Evolutionary conservation across 148 eudicot genomes (phyloP), one percentile per base, ranked within the genome.

Genomic region (Mesembryanthemum crystallinum): DNA sequence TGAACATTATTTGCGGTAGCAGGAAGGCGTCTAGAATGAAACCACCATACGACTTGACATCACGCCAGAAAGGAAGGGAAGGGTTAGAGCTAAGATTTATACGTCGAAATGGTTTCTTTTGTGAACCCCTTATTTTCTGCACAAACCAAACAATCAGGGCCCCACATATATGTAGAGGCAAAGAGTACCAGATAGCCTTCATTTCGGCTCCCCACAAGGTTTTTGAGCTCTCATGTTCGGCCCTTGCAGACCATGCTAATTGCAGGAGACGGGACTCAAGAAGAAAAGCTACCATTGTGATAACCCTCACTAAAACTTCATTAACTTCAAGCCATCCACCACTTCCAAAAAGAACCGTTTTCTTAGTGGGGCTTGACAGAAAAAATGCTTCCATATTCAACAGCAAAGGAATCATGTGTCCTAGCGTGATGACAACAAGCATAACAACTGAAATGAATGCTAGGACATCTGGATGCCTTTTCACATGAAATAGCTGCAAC

Each of bases 281-380:
- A 69, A 95, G 90, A 80, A 95, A 95, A 45, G 91, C 98, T 71
- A 95, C 45, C 98, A 95, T 95, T 49, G 90, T 92, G 60, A 95
- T 92, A 60, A 91, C 91, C 79, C 98, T 85, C 25, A 92, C 92
- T 58, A 95, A 54, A 25, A 92, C 93, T 82, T 95, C 97, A 39
- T 95, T 90, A 51, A 92, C 84, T 87, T 92, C 97, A 18, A 95
- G 85, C 98, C 98, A 95, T 35, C 88, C 94, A 47, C 87, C 97
- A 64, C 82, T 79, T 54, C 88, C 92, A 7, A 87, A 77, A 73
- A 84, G 84, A 54, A 92, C 81, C 21, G 87, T 86, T 78, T 72
- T 87, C 80, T 79, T 84, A 25, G 77, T 83, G 24, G 82, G 84
- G 77, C 78, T 83, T 13, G 78, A 74, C 71, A 85, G 49, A 80